Evolutionary conservation across 2,329 filamentous ascomycete species (phyloP).

Genomic region (Botryotinia convoluta): DNA sequence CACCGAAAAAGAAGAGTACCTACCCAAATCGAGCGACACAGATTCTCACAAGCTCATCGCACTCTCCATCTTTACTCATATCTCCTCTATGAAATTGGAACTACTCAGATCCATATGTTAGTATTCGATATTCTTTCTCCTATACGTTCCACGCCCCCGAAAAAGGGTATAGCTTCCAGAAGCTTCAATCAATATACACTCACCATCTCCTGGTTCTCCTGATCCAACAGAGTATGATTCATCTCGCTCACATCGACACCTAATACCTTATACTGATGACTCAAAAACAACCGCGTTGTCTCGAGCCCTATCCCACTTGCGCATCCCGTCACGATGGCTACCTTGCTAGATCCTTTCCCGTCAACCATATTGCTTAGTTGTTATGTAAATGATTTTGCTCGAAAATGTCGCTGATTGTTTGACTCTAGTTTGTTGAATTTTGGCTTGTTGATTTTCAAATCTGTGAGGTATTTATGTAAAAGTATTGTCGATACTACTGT

Average conservation of each 20-base stretch:
- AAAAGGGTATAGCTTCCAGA: not conserved
- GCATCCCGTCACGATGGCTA: constrained; percentile 30
- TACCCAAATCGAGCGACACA: constrained; percentile 36
- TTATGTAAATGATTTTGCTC: not conserved
- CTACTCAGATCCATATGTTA: not conserved
- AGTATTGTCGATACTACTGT: not conserved
- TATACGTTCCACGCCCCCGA: fast-evolving
- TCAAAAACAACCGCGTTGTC: constrained; percentile 37
- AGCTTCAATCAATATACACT: not conserved
- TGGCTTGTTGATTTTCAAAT: not conserved
- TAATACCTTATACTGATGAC: constrained; percentile 38
- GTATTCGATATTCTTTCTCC: not conserved
- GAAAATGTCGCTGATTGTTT: not conserved
- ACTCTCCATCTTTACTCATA: constrained; percentile 35
- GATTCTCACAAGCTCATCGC: constrained; percentile 39
- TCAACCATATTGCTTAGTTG: constrained; percentile 16
- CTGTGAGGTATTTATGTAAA: not conserved
- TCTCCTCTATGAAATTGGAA: constrained; percentile 41
- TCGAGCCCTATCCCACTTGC: constrained; percentile 40
- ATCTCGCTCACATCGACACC: constrained; percentile 38
- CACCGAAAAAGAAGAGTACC: not conserved
- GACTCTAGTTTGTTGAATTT: not conserved
- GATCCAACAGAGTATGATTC: constrained; percentile 35
- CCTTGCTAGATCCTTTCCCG: constrained; percentile 25
- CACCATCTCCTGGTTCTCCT: constrained; percentile 22